phyloP scores from a whole-genome alignment of 2,329 filamentous ascomycete species.

The Neurospora crassa region DNA sequence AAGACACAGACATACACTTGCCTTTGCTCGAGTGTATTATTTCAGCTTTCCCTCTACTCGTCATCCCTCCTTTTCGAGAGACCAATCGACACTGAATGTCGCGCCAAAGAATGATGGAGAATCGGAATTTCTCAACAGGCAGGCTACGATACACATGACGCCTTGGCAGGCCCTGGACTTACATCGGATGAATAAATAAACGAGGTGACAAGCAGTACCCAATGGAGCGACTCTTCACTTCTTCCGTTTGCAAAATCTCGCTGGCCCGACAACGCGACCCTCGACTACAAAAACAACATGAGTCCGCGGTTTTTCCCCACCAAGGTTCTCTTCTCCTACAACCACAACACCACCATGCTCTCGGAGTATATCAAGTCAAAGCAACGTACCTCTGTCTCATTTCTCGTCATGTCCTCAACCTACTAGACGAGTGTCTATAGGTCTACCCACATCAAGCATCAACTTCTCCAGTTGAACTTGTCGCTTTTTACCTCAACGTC shows the following conservation, averaged over 20 bases:
- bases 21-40: neutral
- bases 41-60: neutral
- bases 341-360: neutral
- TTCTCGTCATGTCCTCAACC: neutral
- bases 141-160: neutral
- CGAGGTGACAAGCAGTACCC: neutral
- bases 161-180: neutral
- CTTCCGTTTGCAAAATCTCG: neutral
- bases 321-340: neutral
- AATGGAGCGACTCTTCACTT: neutral
- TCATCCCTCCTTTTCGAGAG: neutral
- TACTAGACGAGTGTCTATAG: neutral
- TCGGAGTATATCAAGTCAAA: neutral
- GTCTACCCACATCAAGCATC: neutral
- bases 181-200: neutral
- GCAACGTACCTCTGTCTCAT: neutral
- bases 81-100: neutral
- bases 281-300: neutral
- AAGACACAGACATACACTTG: neutral
- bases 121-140: neutral
- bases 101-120: neutral
- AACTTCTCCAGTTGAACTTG: neutral
- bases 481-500: neutral
- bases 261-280: neutral
- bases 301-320: neutral